phyloP scores from a whole-genome alignment of 345 rosid species.

The Eucalyptus polybractea region DNA sequence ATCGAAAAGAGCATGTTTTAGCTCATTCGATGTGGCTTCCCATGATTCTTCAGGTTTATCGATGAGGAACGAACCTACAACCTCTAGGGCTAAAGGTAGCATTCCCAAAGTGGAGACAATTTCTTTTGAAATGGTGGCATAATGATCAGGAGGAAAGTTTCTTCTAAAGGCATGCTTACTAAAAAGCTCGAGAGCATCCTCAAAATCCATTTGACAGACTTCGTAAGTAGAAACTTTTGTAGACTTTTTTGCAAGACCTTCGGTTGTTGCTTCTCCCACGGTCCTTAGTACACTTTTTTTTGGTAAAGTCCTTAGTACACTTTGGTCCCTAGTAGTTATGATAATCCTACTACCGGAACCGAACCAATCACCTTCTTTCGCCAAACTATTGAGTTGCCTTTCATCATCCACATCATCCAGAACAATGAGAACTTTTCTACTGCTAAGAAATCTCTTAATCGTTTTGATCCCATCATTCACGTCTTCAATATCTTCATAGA shows the following conservation, averaged over 20 bases:
- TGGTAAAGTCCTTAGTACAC: fast-evolving
- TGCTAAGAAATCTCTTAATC: fast-evolving
- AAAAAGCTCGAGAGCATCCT: fast-evolving
- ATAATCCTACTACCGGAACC: not conserved
- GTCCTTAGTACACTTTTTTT: fast-evolving
- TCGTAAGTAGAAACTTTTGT: fast-evolving
- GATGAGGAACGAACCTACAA: fast-evolving
- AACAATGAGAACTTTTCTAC: not conserved
- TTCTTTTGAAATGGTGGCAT: fast-evolving
- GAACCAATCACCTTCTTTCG: not conserved
- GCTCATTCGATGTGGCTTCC: not conserved
- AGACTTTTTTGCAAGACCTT: fast-evolving
- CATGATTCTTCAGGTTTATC: fast-evolving
- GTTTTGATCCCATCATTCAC: fast-evolving
- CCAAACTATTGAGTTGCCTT: not conserved
- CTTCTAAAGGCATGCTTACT: not conserved
- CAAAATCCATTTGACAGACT: fast-evolving
- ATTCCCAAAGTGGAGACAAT: not conserved
- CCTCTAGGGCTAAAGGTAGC: not conserved
- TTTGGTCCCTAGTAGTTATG: not conserved
- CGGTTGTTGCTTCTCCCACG: fast-evolving
- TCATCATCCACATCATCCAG: fast-evolving
- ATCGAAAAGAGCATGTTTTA: fast-evolving
- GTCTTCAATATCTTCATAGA: fast-evolving
- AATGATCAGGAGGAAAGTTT: fast-evolving